phyloP scores from a whole-genome alignment of 371 early-diverging fungal genomes.

The Mucor velutinosus region DNA sequence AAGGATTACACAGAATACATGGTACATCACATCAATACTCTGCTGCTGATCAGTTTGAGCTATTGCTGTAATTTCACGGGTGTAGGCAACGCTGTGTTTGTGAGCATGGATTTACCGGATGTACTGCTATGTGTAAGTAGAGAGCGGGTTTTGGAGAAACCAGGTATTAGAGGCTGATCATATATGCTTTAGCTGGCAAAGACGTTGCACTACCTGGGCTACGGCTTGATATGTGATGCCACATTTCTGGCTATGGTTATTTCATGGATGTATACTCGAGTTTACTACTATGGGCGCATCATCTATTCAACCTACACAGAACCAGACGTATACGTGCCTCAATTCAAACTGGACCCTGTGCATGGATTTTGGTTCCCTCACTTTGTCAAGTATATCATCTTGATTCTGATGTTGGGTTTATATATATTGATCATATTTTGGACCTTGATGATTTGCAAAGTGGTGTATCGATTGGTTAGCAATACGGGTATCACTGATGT shows the following conservation, averaged over 20 bases:
- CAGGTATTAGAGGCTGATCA: no score
- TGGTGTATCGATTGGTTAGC: conserved; percentile 59
- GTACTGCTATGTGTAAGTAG: conserved; percentile 70
- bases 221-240: conserved; percentile 54
- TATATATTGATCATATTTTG: conserved; percentile 61
- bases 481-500: conserved; percentile 63
- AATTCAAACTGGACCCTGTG: conserved; percentile 46
- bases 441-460: conserved; percentile 66
- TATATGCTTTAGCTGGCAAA: conserved; percentile 52
- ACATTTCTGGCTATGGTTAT: conserved; percentile 67
- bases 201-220: conserved; percentile 57
- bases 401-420: conserved; percentile 46
- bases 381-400: conserved; percentile 52
- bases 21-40: conserved; percentile 75
- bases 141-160: neutral
- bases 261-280: conserved; percentile 78
- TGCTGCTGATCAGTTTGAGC: conserved; percentile 64
- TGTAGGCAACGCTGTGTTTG: conserved; percentile 79
- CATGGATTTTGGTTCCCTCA: conserved; percentile 52
- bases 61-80: conserved; percentile 72
- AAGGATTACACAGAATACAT: conserved; percentile 75
- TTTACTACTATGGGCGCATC: conserved; percentile 58
- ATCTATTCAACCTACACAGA: conserved; percentile 48
- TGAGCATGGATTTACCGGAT: conserved; percentile 80
- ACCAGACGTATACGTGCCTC: conserved; percentile 44